Conservation (phyloP, 2,329 filamentous ascomycete species). For the Pseudocercospora vitis region DNA sequence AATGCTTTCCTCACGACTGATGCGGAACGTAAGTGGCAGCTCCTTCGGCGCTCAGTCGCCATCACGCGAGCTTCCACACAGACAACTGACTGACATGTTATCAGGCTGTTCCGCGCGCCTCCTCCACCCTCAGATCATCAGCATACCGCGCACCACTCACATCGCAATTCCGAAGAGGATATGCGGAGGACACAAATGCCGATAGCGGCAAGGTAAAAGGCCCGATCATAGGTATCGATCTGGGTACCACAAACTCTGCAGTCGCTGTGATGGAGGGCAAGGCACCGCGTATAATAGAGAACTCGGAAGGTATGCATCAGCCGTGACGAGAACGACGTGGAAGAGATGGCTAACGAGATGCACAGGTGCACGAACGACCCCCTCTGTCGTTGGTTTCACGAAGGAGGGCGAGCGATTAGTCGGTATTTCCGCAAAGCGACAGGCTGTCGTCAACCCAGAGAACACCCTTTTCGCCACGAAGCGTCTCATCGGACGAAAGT, state of each 20-base stretch:
- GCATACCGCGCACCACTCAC: conserved; percentile 64
- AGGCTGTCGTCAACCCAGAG: conserved; percentile 97
- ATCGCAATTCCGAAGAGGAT: conserved; percentile 70
- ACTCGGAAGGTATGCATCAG: conserved; percentile 74
- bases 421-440: conserved; percentile 95
- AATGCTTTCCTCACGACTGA: conserved; percentile 40
- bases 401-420: conserved; percentile 95
- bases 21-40: conserved; percentile 37
- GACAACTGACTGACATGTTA: conserved; percentile 24
- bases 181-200: conserved; percentile 52
- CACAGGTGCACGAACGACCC: conserved; percentile 80
- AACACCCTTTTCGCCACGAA: conserved; percentile 98
- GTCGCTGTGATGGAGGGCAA: conserved; percentile 98
- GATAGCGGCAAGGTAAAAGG: conserved; percentile 85
- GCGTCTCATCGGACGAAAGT: conserved; percentile 97
- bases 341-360: conserved; percentile 21
- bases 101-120: conserved; percentile 39
- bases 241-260: conserved; percentile 97
- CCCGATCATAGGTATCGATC: conserved; percentile 95
- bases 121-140: conserved; percentile 39
- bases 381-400: conserved; percentile 92
- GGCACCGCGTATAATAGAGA: conserved; percentile 92
- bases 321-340: conserved; percentile 7
- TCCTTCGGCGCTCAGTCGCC: conserved; percentile 8
- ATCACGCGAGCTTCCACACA: conserved; percentile 33